Conservation (phyloP, 306 rosid genomes). For the Datisca glomerata region DNA sequence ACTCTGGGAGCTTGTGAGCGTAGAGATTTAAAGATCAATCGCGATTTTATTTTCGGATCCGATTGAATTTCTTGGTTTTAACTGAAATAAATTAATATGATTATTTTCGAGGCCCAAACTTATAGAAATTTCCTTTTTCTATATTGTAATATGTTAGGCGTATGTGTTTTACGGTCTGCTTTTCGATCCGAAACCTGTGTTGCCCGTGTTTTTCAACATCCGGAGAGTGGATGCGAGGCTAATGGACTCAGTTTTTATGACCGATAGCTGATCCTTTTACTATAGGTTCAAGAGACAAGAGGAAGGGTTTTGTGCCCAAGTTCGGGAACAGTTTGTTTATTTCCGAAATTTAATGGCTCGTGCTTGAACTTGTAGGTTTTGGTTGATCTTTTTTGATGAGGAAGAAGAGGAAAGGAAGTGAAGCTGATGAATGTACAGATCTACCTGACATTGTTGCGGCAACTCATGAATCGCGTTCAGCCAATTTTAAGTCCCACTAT, state of each 20-base stretch:
- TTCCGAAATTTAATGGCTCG: conserved; percentile 10
- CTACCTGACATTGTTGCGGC: conserved; percentile 26
- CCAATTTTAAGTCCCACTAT: conserved; percentile 50
- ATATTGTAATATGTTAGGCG: too few species aligned
- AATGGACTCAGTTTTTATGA: too few species aligned
- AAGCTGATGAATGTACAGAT: conserved; percentile 33
- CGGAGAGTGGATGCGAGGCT: too few species aligned
- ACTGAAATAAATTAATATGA: too few species aligned
- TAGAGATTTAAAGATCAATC: neutral
- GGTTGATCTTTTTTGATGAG: conserved; percentile 48
- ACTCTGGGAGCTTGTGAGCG: too few species aligned
- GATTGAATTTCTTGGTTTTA: too few species aligned
- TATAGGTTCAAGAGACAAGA: neutral
- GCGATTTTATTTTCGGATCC: neutral
- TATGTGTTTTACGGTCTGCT: too few species aligned
- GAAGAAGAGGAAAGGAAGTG: conserved; percentile 96
- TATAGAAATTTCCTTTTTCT: too few species aligned
- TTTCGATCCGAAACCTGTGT: too few species aligned
- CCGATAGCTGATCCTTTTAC: neutral
- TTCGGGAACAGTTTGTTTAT: conserved; percentile 1
- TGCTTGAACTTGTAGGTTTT: conserved; percentile 7
- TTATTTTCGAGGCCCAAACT: too few species aligned
- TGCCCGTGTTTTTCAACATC: too few species aligned
- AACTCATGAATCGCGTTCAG: conserved; percentile 37
- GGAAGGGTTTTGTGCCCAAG: too few species aligned